Evolutionary conservation across 306 rosid genomes (phyloP), one percentile per base, ranked within the genome.

Genomic region (Corylus americana): DNA sequence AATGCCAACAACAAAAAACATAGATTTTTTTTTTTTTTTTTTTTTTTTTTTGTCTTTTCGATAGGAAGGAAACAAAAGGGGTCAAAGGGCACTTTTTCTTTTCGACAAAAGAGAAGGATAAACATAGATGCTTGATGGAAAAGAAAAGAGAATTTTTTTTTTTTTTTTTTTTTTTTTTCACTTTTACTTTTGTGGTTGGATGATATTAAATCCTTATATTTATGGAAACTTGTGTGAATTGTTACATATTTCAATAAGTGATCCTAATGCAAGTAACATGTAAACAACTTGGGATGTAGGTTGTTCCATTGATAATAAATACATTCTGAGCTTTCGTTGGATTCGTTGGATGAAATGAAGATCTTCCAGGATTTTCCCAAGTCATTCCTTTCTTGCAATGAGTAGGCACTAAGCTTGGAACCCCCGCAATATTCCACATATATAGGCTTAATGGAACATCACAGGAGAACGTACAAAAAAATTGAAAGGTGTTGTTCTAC

Each of bases 321-420:
- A 20, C 13, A 20, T 58, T 58, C 35, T 14, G 31, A 35, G 13
- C 45, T 37, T 37, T 64, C 42, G 48, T 7, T 35, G 4, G 70
- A 64, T 64, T 35, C 70, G 14, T 35, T 64, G 22, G n/a, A 63
- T 37, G 48, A 35, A 64, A 14, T 64, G 70, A 8, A 64, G 22
- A 64, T 78, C 90, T 86, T 90, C 81, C 77, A 73, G 54, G 76
- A 44, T 80, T 85, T 85, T 89, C 85, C 81, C 74, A 90, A 87
- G 89, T 76, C 86, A 90, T 86, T 74, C 92, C 88, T 90, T 88
- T 73, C 89, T 85, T 59, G 61, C 44, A 22, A 73, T 3, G 74
- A 53, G 63, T 80, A 42, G 70, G 62, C 7, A 63, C 85, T 77
- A 91, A 88, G 89, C 84, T 83, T 88, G 63, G 90, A 81, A 78